A percentile compares a stretch with the other conserved stretches of the same genome.
Conservation (phyloP, 108 stramenopile species). For the Cyclostephanos tholiformis region DNA sequence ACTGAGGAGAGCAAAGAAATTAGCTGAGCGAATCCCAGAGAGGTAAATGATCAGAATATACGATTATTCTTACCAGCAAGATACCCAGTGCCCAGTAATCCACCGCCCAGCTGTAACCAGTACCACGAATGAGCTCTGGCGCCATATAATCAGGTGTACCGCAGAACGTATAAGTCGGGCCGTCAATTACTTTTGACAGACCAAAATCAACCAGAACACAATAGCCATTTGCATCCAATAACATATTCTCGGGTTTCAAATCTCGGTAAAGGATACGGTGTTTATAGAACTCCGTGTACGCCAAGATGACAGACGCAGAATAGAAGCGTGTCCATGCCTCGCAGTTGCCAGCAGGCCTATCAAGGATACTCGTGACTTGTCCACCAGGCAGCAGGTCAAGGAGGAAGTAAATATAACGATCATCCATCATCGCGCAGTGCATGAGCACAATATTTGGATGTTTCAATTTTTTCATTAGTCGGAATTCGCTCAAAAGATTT, state of each 20-base stretch:
- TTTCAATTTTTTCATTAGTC: conserved; percentile 40
- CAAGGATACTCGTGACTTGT: conserved; percentile 31
- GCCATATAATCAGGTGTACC: conserved; percentile 73
- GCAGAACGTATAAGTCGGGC: conserved; percentile 49
- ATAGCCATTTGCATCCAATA: conserved; percentile 58
- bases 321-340: conserved; percentile 59
- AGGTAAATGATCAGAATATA: background rate
- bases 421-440: conserved; percentile 54
- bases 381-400: conserved; percentile 46
- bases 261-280: conserved; percentile 87
- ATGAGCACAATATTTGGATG: conserved; percentile 54
- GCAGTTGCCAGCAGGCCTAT: conserved; percentile 19
- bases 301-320: conserved; percentile 54
- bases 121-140: conserved; percentile 60
- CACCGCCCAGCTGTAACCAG: conserved; percentile 68
- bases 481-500: conserved; percentile 43
- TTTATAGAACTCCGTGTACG: conserved; percentile 53
- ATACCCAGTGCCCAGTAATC: conserved; percentile 78
- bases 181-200: conserved; percentile 53
- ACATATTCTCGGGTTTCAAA: conserved; percentile 65
- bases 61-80: conserved; percentile 33
- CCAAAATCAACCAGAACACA: conserved; percentile 69
- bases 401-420: conserved; percentile 55
- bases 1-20: conserved; percentile 65
- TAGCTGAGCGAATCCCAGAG: conserved; percentile 61